Percentiles rank a stretch among this genome's conserved stretches.
Conservation (phyloP, 352 stramenopile species). For the Elongisporangium prolatum region DNA sequence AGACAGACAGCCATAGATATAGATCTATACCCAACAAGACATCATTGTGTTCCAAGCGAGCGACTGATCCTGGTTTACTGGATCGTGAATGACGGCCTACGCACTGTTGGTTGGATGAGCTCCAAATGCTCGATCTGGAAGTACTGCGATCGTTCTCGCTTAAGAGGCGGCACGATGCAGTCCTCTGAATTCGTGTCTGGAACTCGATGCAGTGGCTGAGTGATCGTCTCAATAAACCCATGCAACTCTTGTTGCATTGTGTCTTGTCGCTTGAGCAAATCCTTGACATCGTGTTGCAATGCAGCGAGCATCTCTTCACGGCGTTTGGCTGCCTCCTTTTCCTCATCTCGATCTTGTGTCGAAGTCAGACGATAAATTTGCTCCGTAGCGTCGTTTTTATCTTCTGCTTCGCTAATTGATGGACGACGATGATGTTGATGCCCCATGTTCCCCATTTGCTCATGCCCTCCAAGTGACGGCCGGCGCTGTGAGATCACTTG, state of each 20-base stretch:
- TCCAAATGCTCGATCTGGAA: conserved; percentile 6
- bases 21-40: conserved; percentile 14
- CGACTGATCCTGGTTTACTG: no score
- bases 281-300: conserved; percentile 13
- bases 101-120: background rate
- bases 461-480: background rate
- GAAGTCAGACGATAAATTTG: background rate
- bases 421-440: background rate
- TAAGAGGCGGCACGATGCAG: conserved; percentile 12
- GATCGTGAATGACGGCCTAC: background rate
- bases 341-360: background rate
- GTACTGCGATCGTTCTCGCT: conserved; percentile 18
- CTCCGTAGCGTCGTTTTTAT: background rate
- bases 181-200: conserved; percentile 12
- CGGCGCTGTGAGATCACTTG: background rate
- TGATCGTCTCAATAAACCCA: conserved; percentile 5
- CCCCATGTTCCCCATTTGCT: background rate
- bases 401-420: background rate
- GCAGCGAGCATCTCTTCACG: background rate
- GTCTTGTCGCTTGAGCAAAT: conserved; percentile 19
- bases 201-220: background rate
- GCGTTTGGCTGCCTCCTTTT: background rate
- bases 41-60: background rate
- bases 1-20: conserved; percentile 8
- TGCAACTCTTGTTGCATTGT: conserved; percentile 19